These are phyloP conservation scores for Pluteus cervinus DNA, from an alignment of 768 basidiomycete genomes.

Conservation along the genomic window DNA sequence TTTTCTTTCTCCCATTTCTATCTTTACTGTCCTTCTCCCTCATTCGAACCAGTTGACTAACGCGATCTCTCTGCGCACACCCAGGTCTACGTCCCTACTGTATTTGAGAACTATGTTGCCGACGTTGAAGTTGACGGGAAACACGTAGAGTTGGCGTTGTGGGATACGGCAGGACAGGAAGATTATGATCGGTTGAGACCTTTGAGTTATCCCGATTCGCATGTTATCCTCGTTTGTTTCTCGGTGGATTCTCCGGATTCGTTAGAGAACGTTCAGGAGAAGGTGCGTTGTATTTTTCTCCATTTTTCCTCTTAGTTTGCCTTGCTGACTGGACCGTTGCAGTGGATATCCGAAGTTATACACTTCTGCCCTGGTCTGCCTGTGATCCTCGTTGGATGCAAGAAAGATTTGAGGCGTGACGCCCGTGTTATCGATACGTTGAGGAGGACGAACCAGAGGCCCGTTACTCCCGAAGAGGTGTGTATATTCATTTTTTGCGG, in stretches of 20 bases:
- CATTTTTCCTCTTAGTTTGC: constrained; percentile 1
- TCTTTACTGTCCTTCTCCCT: constrained; percentile 3
- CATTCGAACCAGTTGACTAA: neutral
- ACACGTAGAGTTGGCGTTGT: constrained; percentile 95
- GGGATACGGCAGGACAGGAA: constrained; percentile 99
- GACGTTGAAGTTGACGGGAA: constrained; percentile 98
- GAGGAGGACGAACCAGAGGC: constrained; percentile 88
- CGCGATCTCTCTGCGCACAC: constrained; percentile 7
- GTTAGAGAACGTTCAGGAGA: constrained; percentile 99
- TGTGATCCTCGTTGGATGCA: constrained; percentile 97
- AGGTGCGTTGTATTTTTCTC: constrained; percentile 49
- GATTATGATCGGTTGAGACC: constrained; percentile 99
- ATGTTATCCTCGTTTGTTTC: constrained; percentile 99
- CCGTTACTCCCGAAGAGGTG: constrained; percentile 91
- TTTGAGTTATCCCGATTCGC: constrained; percentile 97
- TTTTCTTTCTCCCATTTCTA: neutral
- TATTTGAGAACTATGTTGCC: constrained; percentile 99
- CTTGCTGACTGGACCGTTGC: constrained; percentile 7
- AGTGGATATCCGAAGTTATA: constrained; percentile 99
- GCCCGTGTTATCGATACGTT: constrained; percentile 91
- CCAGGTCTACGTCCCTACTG: constrained; percentile 98
- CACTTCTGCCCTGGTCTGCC: constrained; percentile 95
- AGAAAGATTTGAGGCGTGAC: constrained; percentile 97
- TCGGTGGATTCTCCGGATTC: constrained; percentile 98
- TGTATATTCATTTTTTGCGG: constrained; percentile 7